Base-by-base conservation (phyloP, 108 stramenopile species). In the Thalassiosira profunda region DNA sequence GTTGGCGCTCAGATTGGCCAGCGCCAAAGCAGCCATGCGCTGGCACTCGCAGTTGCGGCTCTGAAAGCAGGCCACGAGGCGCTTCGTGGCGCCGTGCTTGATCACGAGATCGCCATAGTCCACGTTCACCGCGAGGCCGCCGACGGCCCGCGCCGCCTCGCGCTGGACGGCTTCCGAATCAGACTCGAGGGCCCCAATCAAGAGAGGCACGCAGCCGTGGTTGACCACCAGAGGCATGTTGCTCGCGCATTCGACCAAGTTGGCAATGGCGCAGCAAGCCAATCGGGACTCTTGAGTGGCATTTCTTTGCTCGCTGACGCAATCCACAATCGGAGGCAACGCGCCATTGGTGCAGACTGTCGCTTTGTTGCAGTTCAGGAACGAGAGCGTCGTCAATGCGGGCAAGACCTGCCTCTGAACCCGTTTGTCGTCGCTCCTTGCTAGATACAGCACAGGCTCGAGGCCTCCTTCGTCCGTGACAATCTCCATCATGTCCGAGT, bases 221-320 rank as follows among this genome's bases (percentile, higher is more conserved):
- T 91, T 81, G 9, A 89, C 80, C 15, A 91, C 67, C 5, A 61
- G 53, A 57, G 80, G 78, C 85, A 87, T 86, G 55, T 91, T 93
- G 44, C 80, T 73, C 2, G 87, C 83, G 31, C 67, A 63, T 67
- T 95, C 94, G 33, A 83, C 77, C 23, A 95, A 77, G 67, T 95
- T 95, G 4, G 94, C 94, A 49, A 92, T 65, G 1, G 91, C 80
- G 56, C 90, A 92, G 65, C 88, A 91, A 9, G 90, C 91, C 48
- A 88, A 75, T 20, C 77, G 66, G 25, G 82, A 64, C 23, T 81
- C 82, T 5, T 78, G 56, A 26, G 12, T 5, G 30, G 15, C 47
- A 38, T 59, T 59, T 18, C 26, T 56, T 18, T 30, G 21, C 28
- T 57, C 57, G 20, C 44, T 40, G 26, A 81, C 57, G 30, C 33